Evolutionary conservation across 495 filamentous ascomycete species (phyloP).

Genomic region (Xanthoparmelia taractica): DNA sequence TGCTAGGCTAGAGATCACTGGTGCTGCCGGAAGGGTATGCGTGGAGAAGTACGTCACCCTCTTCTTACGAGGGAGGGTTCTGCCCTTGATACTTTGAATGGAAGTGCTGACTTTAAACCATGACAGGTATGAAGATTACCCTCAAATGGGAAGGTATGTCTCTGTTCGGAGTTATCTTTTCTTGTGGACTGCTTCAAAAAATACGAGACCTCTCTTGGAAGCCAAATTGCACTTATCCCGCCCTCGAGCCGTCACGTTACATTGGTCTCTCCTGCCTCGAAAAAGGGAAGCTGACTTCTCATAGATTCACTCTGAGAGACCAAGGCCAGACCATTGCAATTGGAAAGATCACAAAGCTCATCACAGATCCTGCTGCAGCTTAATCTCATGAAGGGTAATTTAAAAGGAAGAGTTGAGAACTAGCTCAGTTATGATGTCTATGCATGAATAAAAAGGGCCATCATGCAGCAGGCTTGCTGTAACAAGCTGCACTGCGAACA

Average conservation of each 20-base stretch:
- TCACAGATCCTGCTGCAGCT: conserved; percentile 31
- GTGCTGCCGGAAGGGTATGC: conserved; percentile 78
- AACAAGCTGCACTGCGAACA: not conserved
- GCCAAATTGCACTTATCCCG: not conserved
- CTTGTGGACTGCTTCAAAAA: not conserved
- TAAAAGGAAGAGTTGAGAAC: not conserved
- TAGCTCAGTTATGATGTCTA: not conserved
- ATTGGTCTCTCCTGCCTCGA: not conserved
- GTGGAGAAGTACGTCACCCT: conserved; percentile 51
- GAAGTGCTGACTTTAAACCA: not conserved
- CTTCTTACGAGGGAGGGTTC: not conserved
- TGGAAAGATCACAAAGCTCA: conserved; percentile 88
- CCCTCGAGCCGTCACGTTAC: not conserved
- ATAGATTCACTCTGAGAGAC: conserved; percentile 82
- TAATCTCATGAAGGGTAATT: not conserved
- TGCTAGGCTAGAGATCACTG: conserved; percentile 77
- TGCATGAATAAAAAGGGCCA: not conserved
- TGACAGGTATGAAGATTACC: conserved; percentile 73
- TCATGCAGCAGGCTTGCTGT: not conserved
- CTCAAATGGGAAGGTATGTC: conserved; percentile 55
- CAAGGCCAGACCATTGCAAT: conserved; percentile 98
- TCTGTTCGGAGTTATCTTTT: not conserved
- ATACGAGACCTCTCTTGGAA: not conserved
- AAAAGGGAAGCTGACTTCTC: conserved; percentile 22
- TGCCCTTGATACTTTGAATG: not conserved